These are phyloP conservation scores for Filobasidium uniguttulatum DNA, from an alignment of 1,284 basidiomycete species.

Conservation along the genomic window DNA sequence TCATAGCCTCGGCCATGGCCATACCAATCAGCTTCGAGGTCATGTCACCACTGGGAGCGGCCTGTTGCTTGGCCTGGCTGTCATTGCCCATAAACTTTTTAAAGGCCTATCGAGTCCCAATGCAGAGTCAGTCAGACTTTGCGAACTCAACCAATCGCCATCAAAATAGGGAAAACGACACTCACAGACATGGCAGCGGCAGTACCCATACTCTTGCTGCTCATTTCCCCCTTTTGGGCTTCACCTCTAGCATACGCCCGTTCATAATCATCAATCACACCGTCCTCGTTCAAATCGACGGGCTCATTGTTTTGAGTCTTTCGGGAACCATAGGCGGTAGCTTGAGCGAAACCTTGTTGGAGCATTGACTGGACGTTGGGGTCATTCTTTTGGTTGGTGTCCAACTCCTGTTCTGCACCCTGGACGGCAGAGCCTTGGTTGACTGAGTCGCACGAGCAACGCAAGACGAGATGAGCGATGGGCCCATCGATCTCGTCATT, in stretches of 20 bases:
- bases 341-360: conserved; percentile 13
- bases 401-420: conserved; percentile 22
- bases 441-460: conserved; percentile 18
- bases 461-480: background rate
- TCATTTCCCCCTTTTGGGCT: conserved; percentile 20
- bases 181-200: conserved; percentile 42
- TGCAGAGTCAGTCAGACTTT: too few relatives aligned
- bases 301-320: conserved; percentile 23
- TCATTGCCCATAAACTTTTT: conserved; percentile 18
- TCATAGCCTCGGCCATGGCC: conserved; percentile 57
- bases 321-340: conserved; percentile 28
- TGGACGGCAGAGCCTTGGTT: conserved; percentile 25
- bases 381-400: conserved; percentile 2
- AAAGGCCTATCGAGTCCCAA: conserved; percentile 10
- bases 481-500: background rate
- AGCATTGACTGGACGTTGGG: conserved; percentile 1
- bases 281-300: conserved; percentile 48
- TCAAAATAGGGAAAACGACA: too few relatives aligned
- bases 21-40: conserved; percentile 49
- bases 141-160: too few relatives aligned
- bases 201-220: conserved; percentile 35
- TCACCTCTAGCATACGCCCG: conserved; percentile 44
- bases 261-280: conserved; percentile 44
- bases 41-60: conserved; percentile 21
- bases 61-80: conserved; percentile 36